These are phyloP conservation scores for Thalassiosira sp. DNA, from an alignment of 352 stramenopile species.

Conservation along the genomic window DNA sequence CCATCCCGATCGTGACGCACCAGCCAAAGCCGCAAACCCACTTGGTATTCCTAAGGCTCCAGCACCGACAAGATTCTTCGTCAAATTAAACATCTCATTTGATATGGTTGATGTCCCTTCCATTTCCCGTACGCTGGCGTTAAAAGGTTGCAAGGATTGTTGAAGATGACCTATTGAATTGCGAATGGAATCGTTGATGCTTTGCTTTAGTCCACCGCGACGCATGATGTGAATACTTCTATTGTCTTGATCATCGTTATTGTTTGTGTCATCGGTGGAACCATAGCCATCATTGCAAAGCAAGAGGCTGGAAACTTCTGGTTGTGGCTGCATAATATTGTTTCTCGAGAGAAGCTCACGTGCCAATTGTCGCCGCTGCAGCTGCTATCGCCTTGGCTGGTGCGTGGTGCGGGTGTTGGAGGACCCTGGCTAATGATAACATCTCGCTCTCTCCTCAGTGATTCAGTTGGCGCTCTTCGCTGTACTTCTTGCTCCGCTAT, in stretches of 20 bases:
- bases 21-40: constrained; percentile 56
- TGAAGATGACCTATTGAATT: constrained; percentile 8
- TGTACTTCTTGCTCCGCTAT: too few relatives aligned
- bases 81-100: constrained; percentile 53
- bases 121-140: constrained; percentile 24
- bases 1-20: constrained; percentile 14
- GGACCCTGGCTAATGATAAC: not conserved
- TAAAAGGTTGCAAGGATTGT: not conserved
- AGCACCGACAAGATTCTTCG: constrained; percentile 68
- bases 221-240: constrained; percentile 8
- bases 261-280: constrained; percentile 7
- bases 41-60: constrained; percentile 60
- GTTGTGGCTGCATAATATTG: not conserved
- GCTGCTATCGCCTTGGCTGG: not conserved
- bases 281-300: constrained; percentile 9
- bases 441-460: not conserved
- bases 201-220: not conserved
- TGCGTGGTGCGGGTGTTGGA: not conserved
- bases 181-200: constrained; percentile 6
- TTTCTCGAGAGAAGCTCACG: too few relatives aligned
- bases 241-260: constrained; percentile 3
- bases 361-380: too few relatives aligned
- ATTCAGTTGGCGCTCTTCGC: too few relatives aligned
- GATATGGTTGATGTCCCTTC: constrained; percentile 34
- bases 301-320: constrained; percentile 5